Conservation (phyloP, 2,329 filamentous ascomycete genomes). For the Trematosphaeria pertusa region DNA sequence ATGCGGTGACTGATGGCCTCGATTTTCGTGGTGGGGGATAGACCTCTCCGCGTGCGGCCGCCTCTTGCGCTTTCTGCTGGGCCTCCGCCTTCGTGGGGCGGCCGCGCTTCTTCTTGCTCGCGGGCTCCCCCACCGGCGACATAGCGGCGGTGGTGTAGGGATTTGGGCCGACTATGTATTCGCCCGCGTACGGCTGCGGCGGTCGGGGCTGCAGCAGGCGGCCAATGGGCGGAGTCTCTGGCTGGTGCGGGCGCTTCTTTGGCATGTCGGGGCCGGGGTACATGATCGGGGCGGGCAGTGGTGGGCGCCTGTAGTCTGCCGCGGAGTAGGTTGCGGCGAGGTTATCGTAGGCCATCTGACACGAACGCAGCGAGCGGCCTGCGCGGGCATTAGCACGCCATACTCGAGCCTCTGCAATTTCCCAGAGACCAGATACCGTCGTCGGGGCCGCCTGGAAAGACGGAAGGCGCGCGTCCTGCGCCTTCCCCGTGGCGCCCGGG, state of each 20-base stretch:
- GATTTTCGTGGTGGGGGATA: constrained; percentile 47
- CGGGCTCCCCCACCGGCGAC: constrained; percentile 41
- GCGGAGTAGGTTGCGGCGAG: constrained; percentile 33
- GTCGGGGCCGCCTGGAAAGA: neutral
- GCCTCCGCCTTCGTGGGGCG: constrained; percentile 57
- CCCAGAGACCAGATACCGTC: neutral
- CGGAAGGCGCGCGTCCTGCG: neutral
- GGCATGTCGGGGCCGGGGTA: constrained; percentile 42
- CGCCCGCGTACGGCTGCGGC: constrained; percentile 41
- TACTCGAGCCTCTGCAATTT: neutral
- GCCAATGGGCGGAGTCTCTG: constrained; percentile 44
- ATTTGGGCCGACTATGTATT: constrained; percentile 37
- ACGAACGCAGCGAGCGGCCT: constrained; percentile 48
- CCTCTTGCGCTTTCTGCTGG: constrained; percentile 52
- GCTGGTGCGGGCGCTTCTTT: constrained; percentile 46
- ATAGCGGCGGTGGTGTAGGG: constrained; percentile 37
- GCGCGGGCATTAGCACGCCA: constrained; percentile 7
- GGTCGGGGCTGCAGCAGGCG: constrained; percentile 56
- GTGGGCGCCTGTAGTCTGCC: constrained; percentile 38
- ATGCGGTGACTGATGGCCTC: constrained; percentile 37
- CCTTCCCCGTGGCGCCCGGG: neutral
- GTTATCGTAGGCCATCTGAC: constrained; percentile 44
- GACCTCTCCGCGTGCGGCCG: constrained; percentile 47
- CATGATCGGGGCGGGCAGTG: constrained; percentile 36
- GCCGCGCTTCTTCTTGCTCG: constrained; percentile 56